These are phyloP conservation scores for Halenospora varia DNA, from an alignment of 495 filamentous ascomycete species.

Conservation along the genomic window DNA sequence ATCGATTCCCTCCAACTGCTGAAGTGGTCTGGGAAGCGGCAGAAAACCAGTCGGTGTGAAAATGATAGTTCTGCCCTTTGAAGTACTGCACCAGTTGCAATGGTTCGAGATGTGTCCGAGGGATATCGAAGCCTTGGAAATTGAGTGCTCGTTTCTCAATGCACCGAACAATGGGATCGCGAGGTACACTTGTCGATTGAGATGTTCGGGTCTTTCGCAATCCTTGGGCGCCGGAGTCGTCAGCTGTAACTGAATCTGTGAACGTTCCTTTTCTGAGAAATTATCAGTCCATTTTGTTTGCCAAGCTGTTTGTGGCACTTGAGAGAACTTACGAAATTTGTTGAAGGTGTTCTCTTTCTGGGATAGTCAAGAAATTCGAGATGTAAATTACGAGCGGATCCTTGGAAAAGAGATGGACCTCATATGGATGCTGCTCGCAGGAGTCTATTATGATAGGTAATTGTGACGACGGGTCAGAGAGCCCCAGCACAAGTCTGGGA, in stretches of 20 bases:
- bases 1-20: constrained; percentile 42
- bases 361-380: constrained; percentile 39
- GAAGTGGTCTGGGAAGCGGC: constrained; percentile 23
- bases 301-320: neutral
- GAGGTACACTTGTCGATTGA: constrained; percentile 40
- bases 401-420: constrained; percentile 47
- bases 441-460: constrained; percentile 32
- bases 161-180: constrained; percentile 59
- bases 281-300: neutral
- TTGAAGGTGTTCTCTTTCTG: constrained; percentile 38
- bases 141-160: constrained; percentile 62
- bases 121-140: constrained; percentile 60
- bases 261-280: constrained; percentile 28
- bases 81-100: constrained; percentile 52
- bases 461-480: too few species aligned
- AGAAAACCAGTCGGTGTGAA: constrained; percentile 55
- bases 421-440: constrained; percentile 34
- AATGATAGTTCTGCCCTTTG: constrained; percentile 43
- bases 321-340: constrained; percentile 34
- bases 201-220: constrained; percentile 32
- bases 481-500: neutral
- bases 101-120: constrained; percentile 43
- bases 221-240: constrained; percentile 8
- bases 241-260: constrained; percentile 20
- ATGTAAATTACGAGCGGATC: constrained; percentile 54